Evolutionary conservation across 164 flowering plant species (phyloP).

Genomic region (Magnolia changhungtana): DNA sequence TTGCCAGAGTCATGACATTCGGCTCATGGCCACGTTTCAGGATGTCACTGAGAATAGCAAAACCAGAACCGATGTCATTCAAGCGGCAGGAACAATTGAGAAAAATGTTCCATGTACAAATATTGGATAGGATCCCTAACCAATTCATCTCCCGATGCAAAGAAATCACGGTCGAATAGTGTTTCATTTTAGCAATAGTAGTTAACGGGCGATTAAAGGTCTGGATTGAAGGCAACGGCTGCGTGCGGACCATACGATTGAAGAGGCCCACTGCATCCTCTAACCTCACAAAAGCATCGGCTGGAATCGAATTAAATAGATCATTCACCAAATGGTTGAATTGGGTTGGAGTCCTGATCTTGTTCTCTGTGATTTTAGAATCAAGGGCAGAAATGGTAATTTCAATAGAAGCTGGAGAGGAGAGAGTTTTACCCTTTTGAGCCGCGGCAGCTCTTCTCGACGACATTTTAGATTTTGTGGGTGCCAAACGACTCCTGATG

Average conservation of each 20-base stretch:
- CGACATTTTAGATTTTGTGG: too few relatives aligned
- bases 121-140: background rate
- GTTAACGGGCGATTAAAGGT: background rate
- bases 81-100: slow-evolving; percentile 16
- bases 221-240: background rate
- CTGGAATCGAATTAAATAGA: too few relatives aligned
- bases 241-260: background rate
- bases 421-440: too few relatives aligned
- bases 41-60: slow-evolving; percentile 15
- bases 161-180: slow-evolving; percentile 1
- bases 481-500: too few relatives aligned
- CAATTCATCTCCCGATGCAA: slow-evolving; percentile 2
- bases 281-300: too few relatives aligned
- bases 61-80: slow-evolving; percentile 4
- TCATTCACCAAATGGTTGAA: too few relatives aligned
- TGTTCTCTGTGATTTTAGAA: too few relatives aligned
- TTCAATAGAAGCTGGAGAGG: too few relatives aligned
- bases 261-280: background rate
- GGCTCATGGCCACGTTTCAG: slow-evolving; percentile 12
- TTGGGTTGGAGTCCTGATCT: too few relatives aligned
- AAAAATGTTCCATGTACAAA: slow-evolving; percentile 5
- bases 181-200: background rate
- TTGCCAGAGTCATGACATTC: background rate
- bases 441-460: too few relatives aligned
- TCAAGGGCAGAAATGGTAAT: too few relatives aligned